Evolutionary conservation across 2,329 filamentous ascomycete species (phyloP).

Genomic region (Huntiella moniliformis): DNA sequence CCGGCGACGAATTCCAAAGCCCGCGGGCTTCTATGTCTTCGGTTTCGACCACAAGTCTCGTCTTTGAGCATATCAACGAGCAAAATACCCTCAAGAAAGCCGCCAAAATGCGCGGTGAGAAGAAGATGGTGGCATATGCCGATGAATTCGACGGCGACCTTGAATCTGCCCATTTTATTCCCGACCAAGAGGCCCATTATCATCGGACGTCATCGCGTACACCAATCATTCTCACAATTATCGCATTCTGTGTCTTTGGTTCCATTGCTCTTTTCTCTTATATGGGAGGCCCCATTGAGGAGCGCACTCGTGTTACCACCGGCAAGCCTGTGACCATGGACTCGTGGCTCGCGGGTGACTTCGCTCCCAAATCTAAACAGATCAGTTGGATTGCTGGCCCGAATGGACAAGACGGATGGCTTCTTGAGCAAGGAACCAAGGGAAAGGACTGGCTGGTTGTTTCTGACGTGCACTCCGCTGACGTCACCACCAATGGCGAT

Average conservation of each 20-base stretch:
- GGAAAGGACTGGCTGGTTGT: constrained; percentile 65
- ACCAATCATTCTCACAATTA: constrained; percentile 49
- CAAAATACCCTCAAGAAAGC: constrained; percentile 15
- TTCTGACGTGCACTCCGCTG: constrained; percentile 52
- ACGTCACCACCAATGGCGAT: constrained; percentile 15
- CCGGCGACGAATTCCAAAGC: neutral
- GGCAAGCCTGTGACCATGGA: constrained; percentile 58
- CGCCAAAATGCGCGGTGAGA: neutral
- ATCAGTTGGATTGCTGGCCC: constrained; percentile 64
- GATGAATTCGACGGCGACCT: constrained; percentile 18
- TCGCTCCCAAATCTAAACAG: constrained; percentile 41
- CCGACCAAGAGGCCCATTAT: constrained; percentile 15
- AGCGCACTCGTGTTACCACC: constrained; percentile 26
- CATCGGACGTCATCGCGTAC: constrained; percentile 20
- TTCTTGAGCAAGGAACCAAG: constrained; percentile 50
- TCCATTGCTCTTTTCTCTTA: constrained; percentile 46
- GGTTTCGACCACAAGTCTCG: constrained; percentile 65
- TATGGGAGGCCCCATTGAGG: constrained; percentile 41
- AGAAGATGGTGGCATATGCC: neutral
- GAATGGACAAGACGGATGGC: constrained; percentile 60
- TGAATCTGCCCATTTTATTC: constrained; percentile 36
- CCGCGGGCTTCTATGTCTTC: constrained; percentile 47
- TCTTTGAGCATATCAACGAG: constrained; percentile 59
- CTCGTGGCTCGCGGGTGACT: constrained; percentile 47
- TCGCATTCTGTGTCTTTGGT: constrained; percentile 41